Conservation (phyloP, 495 filamentous ascomycete species). For the Neohortaea acidophila region DNA sequence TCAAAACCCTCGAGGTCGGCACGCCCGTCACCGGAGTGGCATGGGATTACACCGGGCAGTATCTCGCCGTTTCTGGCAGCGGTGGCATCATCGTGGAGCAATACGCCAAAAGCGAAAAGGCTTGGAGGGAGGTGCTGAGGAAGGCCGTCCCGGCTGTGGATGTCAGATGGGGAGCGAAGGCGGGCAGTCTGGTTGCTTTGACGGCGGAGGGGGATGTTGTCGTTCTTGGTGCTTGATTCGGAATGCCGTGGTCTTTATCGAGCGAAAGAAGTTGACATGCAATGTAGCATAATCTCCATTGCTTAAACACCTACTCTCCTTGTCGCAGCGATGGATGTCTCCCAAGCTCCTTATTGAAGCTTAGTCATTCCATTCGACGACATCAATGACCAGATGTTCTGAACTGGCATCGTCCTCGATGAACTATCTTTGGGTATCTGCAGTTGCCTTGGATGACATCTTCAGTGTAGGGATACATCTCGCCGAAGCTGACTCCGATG, state of each 20-base stretch:
- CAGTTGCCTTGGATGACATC: too few relatives aligned
- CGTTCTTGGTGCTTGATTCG: constrained; percentile 33
- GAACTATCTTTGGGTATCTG: too few relatives aligned
- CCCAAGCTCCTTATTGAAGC: too few relatives aligned
- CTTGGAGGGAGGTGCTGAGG: constrained; percentile 75
- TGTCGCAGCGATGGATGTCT: too few relatives aligned
- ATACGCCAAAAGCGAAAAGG: constrained; percentile 67
- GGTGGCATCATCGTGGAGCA: constrained; percentile 74
- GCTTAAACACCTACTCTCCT: too few relatives aligned
- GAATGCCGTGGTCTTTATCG: too few relatives aligned
- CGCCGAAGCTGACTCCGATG: too few relatives aligned
- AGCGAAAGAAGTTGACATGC: too few relatives aligned
- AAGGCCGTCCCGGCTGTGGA: constrained; percentile 57
- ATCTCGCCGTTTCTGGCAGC: constrained; percentile 65
- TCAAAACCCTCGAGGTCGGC: constrained; percentile 72
- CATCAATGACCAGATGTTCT: too few relatives aligned
- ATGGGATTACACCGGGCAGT: constrained; percentile 96
- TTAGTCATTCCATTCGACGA: too few relatives aligned
- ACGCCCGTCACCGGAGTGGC: constrained; percentile 51
- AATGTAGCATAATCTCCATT: constrained; percentile 3
- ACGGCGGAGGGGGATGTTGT: constrained; percentile 59
- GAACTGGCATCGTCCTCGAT: too few relatives aligned
- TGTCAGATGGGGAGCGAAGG: constrained; percentile 60
- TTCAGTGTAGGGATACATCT: too few relatives aligned
- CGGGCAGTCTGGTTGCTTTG: constrained; percentile 58